Evolutionary conservation across 768 basidiomycete species (phyloP), one percentile per base, ranked within the genome.

Genomic region (Tulasnella sp.): DNA sequence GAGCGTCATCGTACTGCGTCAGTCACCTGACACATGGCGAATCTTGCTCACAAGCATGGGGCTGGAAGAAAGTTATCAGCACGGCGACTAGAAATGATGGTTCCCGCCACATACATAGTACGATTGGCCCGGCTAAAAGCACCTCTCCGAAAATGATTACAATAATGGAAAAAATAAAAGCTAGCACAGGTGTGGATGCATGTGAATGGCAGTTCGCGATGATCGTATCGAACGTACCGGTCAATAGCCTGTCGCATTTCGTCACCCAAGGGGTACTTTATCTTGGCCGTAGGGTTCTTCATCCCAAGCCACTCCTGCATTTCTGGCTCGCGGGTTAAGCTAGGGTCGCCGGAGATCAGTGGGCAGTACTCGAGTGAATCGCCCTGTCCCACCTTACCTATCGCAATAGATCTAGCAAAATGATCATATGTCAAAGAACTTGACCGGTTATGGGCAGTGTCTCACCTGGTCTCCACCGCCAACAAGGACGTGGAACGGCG

Each of bases 81-180:
- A 25, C 3, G 14, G 29, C 3, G n/a, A 5, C 23, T 4, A 40
- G 19, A 17, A 17, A 29, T 49, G 55, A 43, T 19, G 6, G 31
- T 39, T 45, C 19, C 57, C 12, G 34, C 61, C 46, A 75, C 87
- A 60, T 70, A 93, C 82, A 97, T 93, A 14, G 86, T 81, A 62
- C 86, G 81, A 66, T 94, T 96, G 7, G 92, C 90, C 52, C 86
- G 74, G 1, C 88, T 87, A 68, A 94, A 97, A 0, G 89, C 91
- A 5, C 91, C 90, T 51, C 80, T 80, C 59, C 91, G 78, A 71
- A 94, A 97, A 43, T 74, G 69, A 49, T 83, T 77, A 64, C 91
- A 94, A 69, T 96, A 96, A 64, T 93, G 91, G 59, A 83, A 86
- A 73, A 93, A 94, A 67, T 83, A 83, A 66, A 85, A 91, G 21